phyloP scores from a whole-genome alignment of 345 rosid genomes.

The Adansonia digitata region DNA sequence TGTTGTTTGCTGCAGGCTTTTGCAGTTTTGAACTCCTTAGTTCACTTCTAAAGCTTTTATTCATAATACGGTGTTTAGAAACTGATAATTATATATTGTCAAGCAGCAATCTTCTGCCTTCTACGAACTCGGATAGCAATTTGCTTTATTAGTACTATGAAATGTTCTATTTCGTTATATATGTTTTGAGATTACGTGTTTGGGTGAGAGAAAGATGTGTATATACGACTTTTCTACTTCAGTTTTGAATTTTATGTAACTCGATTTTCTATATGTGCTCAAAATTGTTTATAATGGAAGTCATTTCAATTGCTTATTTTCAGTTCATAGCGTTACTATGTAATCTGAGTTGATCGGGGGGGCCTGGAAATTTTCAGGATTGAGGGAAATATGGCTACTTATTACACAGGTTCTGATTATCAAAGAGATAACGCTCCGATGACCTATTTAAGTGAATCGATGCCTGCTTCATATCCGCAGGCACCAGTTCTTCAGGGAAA shows the following conservation, averaged over 20 bases:
- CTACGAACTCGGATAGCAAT: not conserved
- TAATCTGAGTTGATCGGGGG: constrained; percentile 5
- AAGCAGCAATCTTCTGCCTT: not conserved
- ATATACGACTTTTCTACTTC: not conserved
- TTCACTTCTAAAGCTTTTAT: not conserved
- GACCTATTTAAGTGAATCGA: constrained; percentile 39
- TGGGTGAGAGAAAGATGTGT: not conserved
- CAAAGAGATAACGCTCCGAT: constrained; percentile 47
- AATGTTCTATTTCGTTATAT: not conserved
- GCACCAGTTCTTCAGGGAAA: constrained; percentile 43
- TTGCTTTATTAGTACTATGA: not conserved
- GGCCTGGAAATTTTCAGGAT: constrained; percentile 10
- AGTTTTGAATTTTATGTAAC: not conserved
- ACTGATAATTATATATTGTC: not conserved
- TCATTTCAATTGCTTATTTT: constrained; percentile 20
- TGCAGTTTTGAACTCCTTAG: not conserved
- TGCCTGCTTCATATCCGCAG: constrained; percentile 44
- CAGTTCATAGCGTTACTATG: constrained; percentile 20
- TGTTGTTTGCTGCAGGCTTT: not conserved
- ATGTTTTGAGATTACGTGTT: not conserved
- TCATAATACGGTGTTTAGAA: not conserved
- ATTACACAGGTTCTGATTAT: constrained; percentile 45
- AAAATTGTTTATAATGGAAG: constrained; percentile 15
- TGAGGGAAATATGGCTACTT: constrained; percentile 49
- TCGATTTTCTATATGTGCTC: not conserved